Evolutionary conservation across 805 yeast species (phyloP).

Genomic region (Candida germanica): DNA sequence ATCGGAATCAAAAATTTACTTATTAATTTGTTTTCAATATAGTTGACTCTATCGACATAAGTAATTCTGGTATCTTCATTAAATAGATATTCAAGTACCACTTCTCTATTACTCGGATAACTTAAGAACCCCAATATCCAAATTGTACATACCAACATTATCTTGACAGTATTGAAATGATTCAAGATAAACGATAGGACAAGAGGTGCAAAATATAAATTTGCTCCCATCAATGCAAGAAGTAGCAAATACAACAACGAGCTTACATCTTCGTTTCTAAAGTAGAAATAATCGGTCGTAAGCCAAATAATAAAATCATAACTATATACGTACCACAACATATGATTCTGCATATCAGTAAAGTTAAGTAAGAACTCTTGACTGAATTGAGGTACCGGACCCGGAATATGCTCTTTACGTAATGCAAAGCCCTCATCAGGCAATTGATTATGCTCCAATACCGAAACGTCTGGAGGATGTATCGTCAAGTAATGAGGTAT

Average conservation of each 20-base stretch:
- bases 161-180: slow-evolving; percentile 25
- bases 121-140: slow-evolving; percentile 47
- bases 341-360: slow-evolving; percentile 81
- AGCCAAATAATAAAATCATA: slow-evolving; percentile 56
- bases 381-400: slow-evolving; percentile 75
- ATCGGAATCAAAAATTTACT: slow-evolving; percentile 10
- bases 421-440: slow-evolving; percentile 49
- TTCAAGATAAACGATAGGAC: slow-evolving; percentile 27
- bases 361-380: slow-evolving; percentile 74
- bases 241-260: slow-evolving; percentile 45
- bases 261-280: slow-evolving; percentile 59
- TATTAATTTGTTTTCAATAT: slow-evolving; percentile 40
- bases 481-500: slow-evolving; percentile 61
- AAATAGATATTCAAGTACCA: slow-evolving; percentile 44
- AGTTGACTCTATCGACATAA: slow-evolving; percentile 46
- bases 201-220: slow-evolving; percentile 27
- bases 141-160: slow-evolving; percentile 31
- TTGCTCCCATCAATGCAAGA: slow-evolving; percentile 19
- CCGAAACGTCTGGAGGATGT: slow-evolving; percentile 59
- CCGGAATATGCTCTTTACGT: slow-evolving; percentile 48
- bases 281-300: slow-evolving; percentile 58
- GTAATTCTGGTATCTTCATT: slow-evolving; percentile 65
- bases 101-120: slow-evolving; percentile 55
- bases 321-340: slow-evolving; percentile 57
- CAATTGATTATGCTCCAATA: slow-evolving; percentile 24